Evolutionary conservation across 2,329 filamentous ascomycete species (phyloP), one percentile per base, ranked within the genome.

Genomic region (Aspergillus chevalieri): DNA sequence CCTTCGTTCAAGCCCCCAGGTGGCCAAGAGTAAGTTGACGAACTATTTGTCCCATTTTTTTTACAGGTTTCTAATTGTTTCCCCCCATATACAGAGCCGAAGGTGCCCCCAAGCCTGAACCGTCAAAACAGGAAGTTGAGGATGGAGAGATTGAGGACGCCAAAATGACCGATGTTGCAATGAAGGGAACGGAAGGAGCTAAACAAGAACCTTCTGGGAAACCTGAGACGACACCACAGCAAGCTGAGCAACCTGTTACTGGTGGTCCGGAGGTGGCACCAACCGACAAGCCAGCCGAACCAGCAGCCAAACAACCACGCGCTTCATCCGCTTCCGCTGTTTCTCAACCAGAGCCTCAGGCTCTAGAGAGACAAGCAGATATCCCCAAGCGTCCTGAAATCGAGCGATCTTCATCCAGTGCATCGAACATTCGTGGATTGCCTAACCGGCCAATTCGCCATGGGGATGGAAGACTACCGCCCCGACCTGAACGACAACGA

Each of bases 81-180:
- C 6, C 38, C 9, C 26, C 9, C 26, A 48, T 24, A 34, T 53
- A 46, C 38, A 73, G 71, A 34, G 49, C 55, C 34, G 63, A 65
- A 50, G 60, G 61, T 47, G 48, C 52, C 21, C 41, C 55, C 6
- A 65, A 57, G 36, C 42, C 57, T 6, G 57, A 67, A 46, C 39
- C 47, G 33, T 57, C 60, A n/a, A 68, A 62, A 48, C 48, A 53
- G 6, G 70, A 75, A 51, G 69, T 73, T 12, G 71, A 73, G 49
- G 72, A 74, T 57, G 72, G 71, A 9, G 71, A 76, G 50, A 71
- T 73, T 44, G 72, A 74, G 55, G 74, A 74, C 54, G 68, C 71
- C 6, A 73, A 69, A 50, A 72, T 72, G 65, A 54, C 56, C 4
- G 71, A 74, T 57, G 61, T 55, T 12, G 47, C 58, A 4, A 45